Percentiles rank a stretch among this genome's conserved stretches.
Conservation (phyloP, 2,329 filamentous ascomycete genomes). For the Aspergillus eucalypticola region DNA sequence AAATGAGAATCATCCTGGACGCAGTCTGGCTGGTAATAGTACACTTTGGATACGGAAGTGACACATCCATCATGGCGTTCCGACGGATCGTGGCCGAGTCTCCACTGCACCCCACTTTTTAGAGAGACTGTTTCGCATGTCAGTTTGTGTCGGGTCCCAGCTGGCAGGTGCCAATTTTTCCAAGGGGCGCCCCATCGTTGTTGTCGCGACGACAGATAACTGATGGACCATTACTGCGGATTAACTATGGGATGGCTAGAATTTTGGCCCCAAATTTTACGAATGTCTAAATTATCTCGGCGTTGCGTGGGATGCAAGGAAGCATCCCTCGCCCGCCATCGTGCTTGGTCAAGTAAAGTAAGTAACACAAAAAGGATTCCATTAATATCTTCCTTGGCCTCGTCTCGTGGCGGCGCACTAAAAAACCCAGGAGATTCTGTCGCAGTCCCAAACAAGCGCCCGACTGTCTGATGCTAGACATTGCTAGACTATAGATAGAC, state of each 20-base stretch:
- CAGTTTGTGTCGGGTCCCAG: constrained; percentile 1
- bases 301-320: neutral
- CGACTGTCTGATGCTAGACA: neutral
- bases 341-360: neutral
- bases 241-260: neutral
- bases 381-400: neutral
- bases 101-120: constrained; percentile 4
- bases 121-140: constrained; percentile 10
- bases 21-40: neutral
- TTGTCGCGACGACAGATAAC: neutral
- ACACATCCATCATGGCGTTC: neutral
- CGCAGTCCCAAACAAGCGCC: constrained; percentile 1
- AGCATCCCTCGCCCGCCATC: neutral
- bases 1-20: no score
- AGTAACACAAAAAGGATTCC: neutral
- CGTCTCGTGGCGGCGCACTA: neutral
- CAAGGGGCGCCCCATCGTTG: neutral
- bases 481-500: neutral
- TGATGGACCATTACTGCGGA: neutral
- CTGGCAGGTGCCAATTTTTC: constrained; percentile 5
- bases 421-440: neutral
- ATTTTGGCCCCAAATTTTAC: neutral
- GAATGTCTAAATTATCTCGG: neutral
- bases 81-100: neutral
- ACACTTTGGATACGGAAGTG: neutral